Percentiles rank a stretch among this genome's conserved stretches.
These are phyloP conservation scores for Euphorbia pulcherrima DNA, from an alignment of 345 rosid genomes.

Conservation along the genomic window DNA sequence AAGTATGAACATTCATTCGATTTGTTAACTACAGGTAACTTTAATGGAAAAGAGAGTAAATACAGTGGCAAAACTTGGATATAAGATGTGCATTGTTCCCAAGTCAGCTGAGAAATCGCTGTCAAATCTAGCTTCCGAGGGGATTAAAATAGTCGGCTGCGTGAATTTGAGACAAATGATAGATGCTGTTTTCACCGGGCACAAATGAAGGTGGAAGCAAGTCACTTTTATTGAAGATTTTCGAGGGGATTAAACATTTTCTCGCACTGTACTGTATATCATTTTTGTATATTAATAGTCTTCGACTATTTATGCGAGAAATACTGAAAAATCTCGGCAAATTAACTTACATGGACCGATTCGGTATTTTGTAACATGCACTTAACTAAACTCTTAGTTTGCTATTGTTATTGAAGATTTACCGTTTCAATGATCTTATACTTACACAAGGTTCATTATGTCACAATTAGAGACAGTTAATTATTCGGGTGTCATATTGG, in stretches of 20 bases:
- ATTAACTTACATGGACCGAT: too few species aligned
- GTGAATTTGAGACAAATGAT: conserved; percentile 68
- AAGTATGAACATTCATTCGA: too few species aligned
- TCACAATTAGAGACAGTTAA: neutral
- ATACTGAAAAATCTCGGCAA: neutral
- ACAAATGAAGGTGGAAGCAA: conserved; percentile 13
- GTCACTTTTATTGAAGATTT: too few species aligned
- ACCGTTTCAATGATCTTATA: neutral
- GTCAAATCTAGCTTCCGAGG: conserved; percentile 30
- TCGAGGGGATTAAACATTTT: too few species aligned
- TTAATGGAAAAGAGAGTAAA: conserved; percentile 75
- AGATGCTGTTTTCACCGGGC: conserved; percentile 42
- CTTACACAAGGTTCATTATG: neutral
- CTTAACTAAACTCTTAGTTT: neutral
- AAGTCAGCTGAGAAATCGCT: conserved; percentile 48
- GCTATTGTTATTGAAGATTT: neutral
- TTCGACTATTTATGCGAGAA: neutral
- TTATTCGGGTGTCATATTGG: neutral
- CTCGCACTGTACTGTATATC: neutral
- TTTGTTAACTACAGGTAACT: conserved; percentile 44
- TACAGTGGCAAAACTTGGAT: conserved; percentile 75
- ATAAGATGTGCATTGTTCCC: conserved; percentile 68
- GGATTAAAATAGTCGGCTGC: conserved; percentile 58
- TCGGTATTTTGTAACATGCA: neutral
- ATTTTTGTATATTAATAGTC: neutral